A percentile compares a stretch with the other conserved stretches of the same genome.
Conservation (phyloP, 2,329 filamentous ascomycete genomes). For the Chaetomium olivaceum region DNA sequence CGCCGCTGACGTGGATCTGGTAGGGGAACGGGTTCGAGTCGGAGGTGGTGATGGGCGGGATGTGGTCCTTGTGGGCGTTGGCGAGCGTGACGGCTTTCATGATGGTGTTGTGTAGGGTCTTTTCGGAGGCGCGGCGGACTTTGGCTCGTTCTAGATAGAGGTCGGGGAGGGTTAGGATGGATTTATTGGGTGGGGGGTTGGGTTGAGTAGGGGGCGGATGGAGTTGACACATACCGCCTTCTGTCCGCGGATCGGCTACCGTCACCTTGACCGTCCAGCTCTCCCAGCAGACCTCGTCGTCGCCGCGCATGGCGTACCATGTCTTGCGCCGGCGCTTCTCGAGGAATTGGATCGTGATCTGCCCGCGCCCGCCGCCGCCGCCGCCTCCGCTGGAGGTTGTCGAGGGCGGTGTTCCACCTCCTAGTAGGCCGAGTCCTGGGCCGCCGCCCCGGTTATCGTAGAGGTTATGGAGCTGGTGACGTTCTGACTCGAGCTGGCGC, state of each 20-base stretch:
- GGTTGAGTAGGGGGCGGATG: conserved; percentile 4
- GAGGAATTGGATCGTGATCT: conserved; percentile 88
- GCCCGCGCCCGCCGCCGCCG: conserved; percentile 67
- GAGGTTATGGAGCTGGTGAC: conserved; percentile 38
- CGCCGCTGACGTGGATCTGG: conserved; percentile 68
- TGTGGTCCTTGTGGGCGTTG: conserved; percentile 90
- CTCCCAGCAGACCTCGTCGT: conserved; percentile 97
- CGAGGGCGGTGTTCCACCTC: background rate
- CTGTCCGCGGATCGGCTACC: conserved; percentile 84
- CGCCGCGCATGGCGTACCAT: conserved; percentile 70
- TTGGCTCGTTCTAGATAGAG: conserved; percentile 73
- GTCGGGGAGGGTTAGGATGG: background rate
- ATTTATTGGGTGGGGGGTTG: conserved; percentile 6
- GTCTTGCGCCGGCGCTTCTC: conserved; percentile 85
- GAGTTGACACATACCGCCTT: conserved; percentile 50
- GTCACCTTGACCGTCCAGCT: conserved; percentile 92
- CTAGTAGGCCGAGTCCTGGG: background rate
- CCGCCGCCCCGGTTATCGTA: conserved; percentile 44
- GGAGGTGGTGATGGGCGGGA: conserved; percentile 91
- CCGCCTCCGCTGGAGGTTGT: conserved; percentile 5
- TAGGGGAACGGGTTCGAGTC: conserved; percentile 94
- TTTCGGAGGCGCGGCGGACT: conserved; percentile 87
- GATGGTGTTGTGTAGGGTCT: conserved; percentile 80
- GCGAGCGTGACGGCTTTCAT: conserved; percentile 88
- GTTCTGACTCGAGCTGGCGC: conserved; percentile 69